Evolutionary conservation across 208 protist species (phyloP).

Genomic region (Acanthamoeba healyi): DNA sequence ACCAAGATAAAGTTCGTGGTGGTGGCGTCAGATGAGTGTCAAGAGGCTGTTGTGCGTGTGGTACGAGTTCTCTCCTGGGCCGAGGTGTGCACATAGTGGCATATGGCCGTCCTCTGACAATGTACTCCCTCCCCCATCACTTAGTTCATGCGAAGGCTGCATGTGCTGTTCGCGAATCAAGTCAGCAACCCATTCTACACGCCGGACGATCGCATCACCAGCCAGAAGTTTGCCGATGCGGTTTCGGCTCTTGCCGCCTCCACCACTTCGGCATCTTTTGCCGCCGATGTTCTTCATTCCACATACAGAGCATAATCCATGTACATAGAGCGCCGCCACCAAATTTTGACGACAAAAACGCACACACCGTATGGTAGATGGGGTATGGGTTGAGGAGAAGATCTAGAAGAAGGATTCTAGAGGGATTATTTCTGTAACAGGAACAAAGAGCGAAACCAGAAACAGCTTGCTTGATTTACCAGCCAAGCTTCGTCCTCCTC

Average conservation of each 20-base stretch:
- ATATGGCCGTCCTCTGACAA: too few relatives aligned
- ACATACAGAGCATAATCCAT: not conserved
- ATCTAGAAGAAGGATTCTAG: too few relatives aligned
- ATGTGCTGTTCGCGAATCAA: slow-evolving; percentile 76
- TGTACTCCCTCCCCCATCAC: too few relatives aligned
- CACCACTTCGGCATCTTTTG: not conserved
- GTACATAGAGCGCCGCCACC: too few relatives aligned
- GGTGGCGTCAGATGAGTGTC: slow-evolving; percentile 64
- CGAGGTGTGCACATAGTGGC: too few relatives aligned
- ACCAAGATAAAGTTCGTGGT: slow-evolving; percentile 83
- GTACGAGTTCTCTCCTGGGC: too few relatives aligned
- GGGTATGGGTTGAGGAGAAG: too few relatives aligned
- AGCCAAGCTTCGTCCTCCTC: slow-evolving; percentile 88
- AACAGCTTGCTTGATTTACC: slow-evolving; percentile 79
- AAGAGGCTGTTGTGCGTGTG: slow-evolving; percentile 58
- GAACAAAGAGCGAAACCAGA: not conserved
- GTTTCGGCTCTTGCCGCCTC: not conserved
- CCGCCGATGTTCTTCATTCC: not conserved
- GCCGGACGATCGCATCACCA: slow-evolving; percentile 70
- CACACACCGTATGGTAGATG: too few relatives aligned
- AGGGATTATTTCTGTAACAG: slow-evolving; percentile 17
- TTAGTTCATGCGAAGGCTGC: slow-evolving; percentile 77
- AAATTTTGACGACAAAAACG: too few relatives aligned
- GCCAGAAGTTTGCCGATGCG: slow-evolving; percentile 16
- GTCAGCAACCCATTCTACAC: slow-evolving; percentile 82